These are phyloP conservation scores for Penicillium cosmopolitanum DNA, from an alignment of 495 filamentous ascomycete genomes.

Conservation along the genomic window DNA sequence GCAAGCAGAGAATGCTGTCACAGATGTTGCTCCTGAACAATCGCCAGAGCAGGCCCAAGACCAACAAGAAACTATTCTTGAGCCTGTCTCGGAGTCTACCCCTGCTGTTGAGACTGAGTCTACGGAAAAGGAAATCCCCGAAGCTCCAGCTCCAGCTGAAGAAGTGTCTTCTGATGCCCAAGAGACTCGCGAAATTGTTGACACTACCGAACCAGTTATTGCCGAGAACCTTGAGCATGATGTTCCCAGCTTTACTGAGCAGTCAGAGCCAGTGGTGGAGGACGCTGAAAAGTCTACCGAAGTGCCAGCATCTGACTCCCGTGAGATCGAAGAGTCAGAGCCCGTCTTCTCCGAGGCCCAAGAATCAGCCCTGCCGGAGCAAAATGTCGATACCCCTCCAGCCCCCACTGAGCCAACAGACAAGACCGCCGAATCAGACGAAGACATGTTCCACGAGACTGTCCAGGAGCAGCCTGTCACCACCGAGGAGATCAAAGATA, in stretches of 20 bases:
- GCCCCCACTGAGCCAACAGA: constrained; percentile 10
- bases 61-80: neutral
- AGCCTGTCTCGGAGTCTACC: neutral
- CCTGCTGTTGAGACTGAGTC: constrained; percentile 1
- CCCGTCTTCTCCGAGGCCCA: neutral
- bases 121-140: constrained; percentile 8
- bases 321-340: constrained; percentile 4
- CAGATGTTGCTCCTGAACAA: constrained; percentile 11
- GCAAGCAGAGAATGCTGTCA: constrained; percentile 9
- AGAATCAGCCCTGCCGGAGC: neutral
- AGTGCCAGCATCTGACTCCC: constrained; percentile 1
- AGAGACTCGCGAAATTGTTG: constrained; percentile 9
- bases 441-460: constrained; percentile 31
- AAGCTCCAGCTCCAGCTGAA: constrained; percentile 1
- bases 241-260: neutral
- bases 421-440: constrained; percentile 22
- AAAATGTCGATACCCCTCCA: constrained; percentile 6
- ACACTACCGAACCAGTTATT: constrained; percentile 6
- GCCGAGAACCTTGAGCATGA: neutral
- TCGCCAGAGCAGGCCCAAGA: constrained; percentile 2
- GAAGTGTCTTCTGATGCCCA: constrained; percentile 4
- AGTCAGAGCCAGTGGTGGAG: neutral
- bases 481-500: neutral
- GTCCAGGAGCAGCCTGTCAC: constrained; percentile 22
- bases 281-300: neutral